Percentiles rank a stretch among this genome's conserved stretches.
Evolutionary conservation across 306 rosid genomes (phyloP).

Genomic region (Ormosia semicastrata): DNA sequence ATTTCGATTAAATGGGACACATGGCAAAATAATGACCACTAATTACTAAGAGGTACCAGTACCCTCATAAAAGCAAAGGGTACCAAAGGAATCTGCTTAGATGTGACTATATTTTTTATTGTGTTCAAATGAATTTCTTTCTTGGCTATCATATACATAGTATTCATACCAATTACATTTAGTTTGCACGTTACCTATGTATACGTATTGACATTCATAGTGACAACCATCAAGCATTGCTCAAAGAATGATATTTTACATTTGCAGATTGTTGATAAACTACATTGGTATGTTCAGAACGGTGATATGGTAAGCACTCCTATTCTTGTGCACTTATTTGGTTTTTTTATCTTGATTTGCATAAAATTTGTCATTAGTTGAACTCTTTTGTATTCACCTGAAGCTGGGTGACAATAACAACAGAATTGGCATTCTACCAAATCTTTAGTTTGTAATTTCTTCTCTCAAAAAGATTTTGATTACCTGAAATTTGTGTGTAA

Average conservation of each 20-base stretch:
- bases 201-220: background rate
- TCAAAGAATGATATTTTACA: slow-evolving; percentile 26
- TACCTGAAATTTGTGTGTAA: background rate
- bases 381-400: background rate
- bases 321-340: background rate
- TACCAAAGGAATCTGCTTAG: background rate
- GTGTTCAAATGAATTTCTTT: background rate
- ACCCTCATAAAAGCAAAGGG: background rate
- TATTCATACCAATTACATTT: background rate
- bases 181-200: background rate
- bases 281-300: slow-evolving; percentile 54
- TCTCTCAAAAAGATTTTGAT: background rate
- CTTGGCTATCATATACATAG: background rate
- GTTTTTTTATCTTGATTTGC: background rate
- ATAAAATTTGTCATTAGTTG: background rate
- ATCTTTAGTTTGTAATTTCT: background rate
- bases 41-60: background rate
- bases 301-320: slow-evolving; percentile 58
- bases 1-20: background rate
- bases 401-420: background rate
- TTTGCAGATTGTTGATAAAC: slow-evolving; percentile 67
- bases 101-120: background rate
- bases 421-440: background rate
- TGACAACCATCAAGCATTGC: slow-evolving; percentile 2
- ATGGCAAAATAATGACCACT: background rate